These are phyloP conservation scores for Neurospora intermedia DNA, from an alignment of 495 filamentous ascomycete species.

Conservation along the genomic window DNA sequence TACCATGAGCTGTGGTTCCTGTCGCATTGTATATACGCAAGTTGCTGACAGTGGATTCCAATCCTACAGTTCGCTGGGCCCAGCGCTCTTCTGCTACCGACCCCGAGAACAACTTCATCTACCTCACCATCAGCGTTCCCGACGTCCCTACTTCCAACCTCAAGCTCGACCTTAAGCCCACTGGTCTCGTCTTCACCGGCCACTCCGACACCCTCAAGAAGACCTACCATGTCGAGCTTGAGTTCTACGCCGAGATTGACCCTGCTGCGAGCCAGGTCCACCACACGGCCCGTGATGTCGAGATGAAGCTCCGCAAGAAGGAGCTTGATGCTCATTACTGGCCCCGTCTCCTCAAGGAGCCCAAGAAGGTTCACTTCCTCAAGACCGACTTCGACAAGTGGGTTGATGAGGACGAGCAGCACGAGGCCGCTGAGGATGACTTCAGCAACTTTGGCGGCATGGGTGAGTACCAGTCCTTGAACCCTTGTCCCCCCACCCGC, in stretches of 20 bases:
- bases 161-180: slow-evolving; percentile 71
- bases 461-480: slow-evolving; percentile 28
- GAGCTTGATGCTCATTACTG: slow-evolving; percentile 83
- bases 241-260: slow-evolving; percentile 90
- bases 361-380: slow-evolving; percentile 84
- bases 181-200: slow-evolving; percentile 69
- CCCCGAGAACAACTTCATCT: slow-evolving; percentile 78
- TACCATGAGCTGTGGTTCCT: neutral
- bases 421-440: slow-evolving; percentile 75
- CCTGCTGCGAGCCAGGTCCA: slow-evolving; percentile 64
- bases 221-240: slow-evolving; percentile 75
- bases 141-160: slow-evolving; percentile 62
- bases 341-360: slow-evolving; percentile 85
- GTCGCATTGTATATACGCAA: neutral
- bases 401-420: slow-evolving; percentile 99
- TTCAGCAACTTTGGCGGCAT: slow-evolving; percentile 57
- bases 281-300: slow-evolving; percentile 74
- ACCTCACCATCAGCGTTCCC: slow-evolving; percentile 76
- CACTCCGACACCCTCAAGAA: slow-evolving; percentile 67
- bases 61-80: slow-evolving; percentile 75
- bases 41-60: neutral
- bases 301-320: slow-evolving; percentile 93
- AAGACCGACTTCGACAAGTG: slow-evolving; percentile 99
- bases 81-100: slow-evolving; percentile 83
- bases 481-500: neutral